A percentile compares a stretch with the other conserved stretches of the same genome.
These are phyloP conservation scores for Corylus americana DNA, from an alignment of 306 rosid species.

Conservation along the genomic window DNA sequence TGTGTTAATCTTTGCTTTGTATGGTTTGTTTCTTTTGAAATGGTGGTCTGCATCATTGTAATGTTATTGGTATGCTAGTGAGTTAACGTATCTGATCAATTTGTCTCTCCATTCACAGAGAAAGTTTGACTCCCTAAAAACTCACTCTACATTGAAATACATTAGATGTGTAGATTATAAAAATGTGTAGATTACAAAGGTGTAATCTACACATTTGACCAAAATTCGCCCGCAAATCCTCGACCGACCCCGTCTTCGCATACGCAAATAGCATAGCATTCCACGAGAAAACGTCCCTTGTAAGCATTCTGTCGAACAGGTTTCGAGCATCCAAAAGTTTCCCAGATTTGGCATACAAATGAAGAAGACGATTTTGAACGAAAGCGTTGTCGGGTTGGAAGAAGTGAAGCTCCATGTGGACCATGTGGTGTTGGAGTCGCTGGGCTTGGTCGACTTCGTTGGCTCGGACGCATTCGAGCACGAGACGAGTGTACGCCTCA, in stretches of 20 bases:
- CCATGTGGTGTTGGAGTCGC: constrained; percentile 72
- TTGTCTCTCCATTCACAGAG: not conserved
- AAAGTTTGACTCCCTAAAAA: too few relatives aligned
- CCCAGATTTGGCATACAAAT: constrained; percentile 48
- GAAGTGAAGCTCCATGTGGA: constrained; percentile 63
- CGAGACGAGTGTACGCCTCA: constrained; percentile 57
- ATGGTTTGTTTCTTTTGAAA: not conserved
- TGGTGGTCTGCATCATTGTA: not conserved
- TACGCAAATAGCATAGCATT: constrained; percentile 55
- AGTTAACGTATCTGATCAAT: not conserved
- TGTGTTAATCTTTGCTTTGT: not conserved
- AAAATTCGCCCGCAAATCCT: constrained; percentile 29
- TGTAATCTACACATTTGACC: constrained; percentile 13
- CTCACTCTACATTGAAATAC: too few relatives aligned
- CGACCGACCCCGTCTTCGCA: constrained; percentile 15
- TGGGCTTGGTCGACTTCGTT: constrained; percentile 55
- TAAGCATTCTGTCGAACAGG: constrained; percentile 55
- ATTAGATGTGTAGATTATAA: too few relatives aligned
- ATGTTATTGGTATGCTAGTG: not conserved
- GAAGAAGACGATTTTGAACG: constrained; percentile 59
- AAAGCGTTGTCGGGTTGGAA: constrained; percentile 55
- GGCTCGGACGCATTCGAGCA: constrained; percentile 60
- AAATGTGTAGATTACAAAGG: too few relatives aligned
- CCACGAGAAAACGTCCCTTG: constrained; percentile 60
- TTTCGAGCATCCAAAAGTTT: constrained; percentile 47